Evolutionary conservation across 148 eudicot genomes (phyloP).

Genomic region (Linanthus parryae): DNA sequence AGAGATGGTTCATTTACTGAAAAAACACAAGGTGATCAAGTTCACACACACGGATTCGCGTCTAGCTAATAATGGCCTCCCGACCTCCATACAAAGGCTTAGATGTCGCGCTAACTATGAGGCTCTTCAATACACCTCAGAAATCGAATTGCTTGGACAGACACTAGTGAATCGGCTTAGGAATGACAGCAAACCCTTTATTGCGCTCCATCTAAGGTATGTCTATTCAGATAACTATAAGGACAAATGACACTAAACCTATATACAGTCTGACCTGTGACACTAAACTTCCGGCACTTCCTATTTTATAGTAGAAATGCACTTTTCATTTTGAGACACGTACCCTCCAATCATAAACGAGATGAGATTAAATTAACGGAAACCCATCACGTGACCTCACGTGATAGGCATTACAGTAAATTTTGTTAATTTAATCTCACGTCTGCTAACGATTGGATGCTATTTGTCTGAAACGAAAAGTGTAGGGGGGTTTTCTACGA

Average conservation of each 20-base stretch:
- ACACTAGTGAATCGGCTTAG: slow-evolving; percentile 32
- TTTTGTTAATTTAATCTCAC: too few relatives aligned
- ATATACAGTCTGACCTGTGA: neutral
- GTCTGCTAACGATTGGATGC: neutral
- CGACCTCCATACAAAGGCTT: slow-evolving; percentile 44
- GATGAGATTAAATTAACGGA: neutral
- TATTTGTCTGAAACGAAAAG: neutral
- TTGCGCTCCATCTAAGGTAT: slow-evolving; percentile 70
- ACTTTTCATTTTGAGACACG: neutral
- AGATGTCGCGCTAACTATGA: slow-evolving; percentile 55
- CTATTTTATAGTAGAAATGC: too few relatives aligned
- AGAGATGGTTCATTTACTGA: slow-evolving; percentile 33
- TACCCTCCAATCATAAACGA: neutral
- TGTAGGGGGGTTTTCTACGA: neutral
- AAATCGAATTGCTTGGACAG: slow-evolving; percentile 39
- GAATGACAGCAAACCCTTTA: slow-evolving; percentile 29
- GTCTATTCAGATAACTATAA: neutral
- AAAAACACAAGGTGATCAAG: slow-evolving; percentile 37
- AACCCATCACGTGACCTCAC: neutral
- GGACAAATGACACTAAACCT: neutral
- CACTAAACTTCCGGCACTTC: too few relatives aligned
- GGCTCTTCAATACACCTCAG: slow-evolving; percentile 40
- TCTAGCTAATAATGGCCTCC: slow-evolving; percentile 47
- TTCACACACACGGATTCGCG: slow-evolving; percentile 60
- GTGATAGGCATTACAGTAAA: too few relatives aligned